Evolutionary conservation across 2,329 filamentous ascomycete species (phyloP).

Genomic region (Beauveria scarabaeidicola): DNA sequence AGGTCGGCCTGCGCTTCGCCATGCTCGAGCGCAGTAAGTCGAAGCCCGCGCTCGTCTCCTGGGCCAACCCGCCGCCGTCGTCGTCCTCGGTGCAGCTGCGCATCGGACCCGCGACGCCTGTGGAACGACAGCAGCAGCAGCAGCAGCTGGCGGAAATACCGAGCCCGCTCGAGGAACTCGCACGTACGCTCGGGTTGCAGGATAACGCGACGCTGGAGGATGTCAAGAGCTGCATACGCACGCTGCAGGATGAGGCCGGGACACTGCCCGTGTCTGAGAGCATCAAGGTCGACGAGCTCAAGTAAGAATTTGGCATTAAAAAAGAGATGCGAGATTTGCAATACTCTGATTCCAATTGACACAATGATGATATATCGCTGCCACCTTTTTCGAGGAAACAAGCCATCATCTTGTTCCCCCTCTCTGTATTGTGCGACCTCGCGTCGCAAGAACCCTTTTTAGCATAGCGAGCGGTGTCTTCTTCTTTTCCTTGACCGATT

Average conservation of each 20-base stretch:
- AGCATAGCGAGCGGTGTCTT: constrained; percentile 11
- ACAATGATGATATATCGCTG: not conserved
- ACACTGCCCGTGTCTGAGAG: not conserved
- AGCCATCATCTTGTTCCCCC: not conserved
- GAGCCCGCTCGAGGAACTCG: constrained; percentile 28
- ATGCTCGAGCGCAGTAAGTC: constrained; percentile 44
- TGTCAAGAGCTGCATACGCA: constrained; percentile 25
- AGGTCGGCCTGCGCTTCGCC: constrained; percentile 79
- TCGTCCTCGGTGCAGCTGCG: not conserved
- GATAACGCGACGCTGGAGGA: constrained; percentile 28
- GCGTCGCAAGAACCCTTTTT: not conserved
- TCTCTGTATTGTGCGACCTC: not conserved
- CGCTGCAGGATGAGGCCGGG: constrained; percentile 18
- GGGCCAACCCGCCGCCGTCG: not conserved
- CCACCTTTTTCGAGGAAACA: not conserved
- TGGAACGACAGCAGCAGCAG: not conserved
- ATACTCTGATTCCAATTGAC: no score
- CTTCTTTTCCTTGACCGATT: not conserved
- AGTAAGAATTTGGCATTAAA: not conserved
- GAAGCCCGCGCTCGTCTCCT: constrained; percentile 2
- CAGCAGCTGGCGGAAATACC: not conserved
- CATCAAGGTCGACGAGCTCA: constrained; percentile 1
- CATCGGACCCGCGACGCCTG: not conserved
- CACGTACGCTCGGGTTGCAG: constrained; percentile 25
- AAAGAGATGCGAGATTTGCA: no score